Evolutionary conservation across 345 rosid species (phyloP).

Genomic region (Eucalyptus marginata): DNA sequence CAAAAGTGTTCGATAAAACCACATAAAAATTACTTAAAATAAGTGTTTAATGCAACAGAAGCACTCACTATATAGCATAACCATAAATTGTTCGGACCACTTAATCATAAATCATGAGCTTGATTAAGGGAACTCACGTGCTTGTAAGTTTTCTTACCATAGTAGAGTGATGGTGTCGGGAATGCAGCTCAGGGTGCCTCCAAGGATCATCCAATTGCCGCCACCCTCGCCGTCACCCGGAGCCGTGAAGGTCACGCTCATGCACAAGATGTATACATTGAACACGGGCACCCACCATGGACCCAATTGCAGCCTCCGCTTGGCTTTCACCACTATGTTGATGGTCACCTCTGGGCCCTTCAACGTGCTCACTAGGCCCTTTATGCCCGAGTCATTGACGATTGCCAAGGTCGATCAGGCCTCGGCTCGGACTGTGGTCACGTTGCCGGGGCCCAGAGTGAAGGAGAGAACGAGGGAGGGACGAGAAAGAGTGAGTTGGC

Average conservation of each 20-base stretch:
- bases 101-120: too few relatives aligned
- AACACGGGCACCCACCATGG: background rate
- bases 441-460: background rate
- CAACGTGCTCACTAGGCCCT: background rate
- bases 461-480: background rate
- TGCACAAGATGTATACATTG: background rate
- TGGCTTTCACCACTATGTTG: background rate
- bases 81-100: too few relatives aligned
- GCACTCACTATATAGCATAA: too few relatives aligned
- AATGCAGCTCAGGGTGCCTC: too few relatives aligned
- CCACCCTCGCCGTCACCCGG: too few relatives aligned
- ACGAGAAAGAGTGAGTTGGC: background rate
- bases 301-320: background rate
- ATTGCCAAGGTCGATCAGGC: background rate
- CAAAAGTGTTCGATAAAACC: too few relatives aligned
- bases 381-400: background rate
- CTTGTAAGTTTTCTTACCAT: too few relatives aligned
- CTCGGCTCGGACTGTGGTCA: background rate
- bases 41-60: too few relatives aligned
- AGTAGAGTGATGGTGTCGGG: too few relatives aligned
- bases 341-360: background rate
- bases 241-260: background rate
- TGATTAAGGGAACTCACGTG: too few relatives aligned
- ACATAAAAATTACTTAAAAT: background rate
- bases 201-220: too few relatives aligned